Percentiles rank a stretch among this genome's conserved stretches.
Conservation (phyloP, 371 early-diverging fungal species). For the Apophysomyces elegans region DNA sequence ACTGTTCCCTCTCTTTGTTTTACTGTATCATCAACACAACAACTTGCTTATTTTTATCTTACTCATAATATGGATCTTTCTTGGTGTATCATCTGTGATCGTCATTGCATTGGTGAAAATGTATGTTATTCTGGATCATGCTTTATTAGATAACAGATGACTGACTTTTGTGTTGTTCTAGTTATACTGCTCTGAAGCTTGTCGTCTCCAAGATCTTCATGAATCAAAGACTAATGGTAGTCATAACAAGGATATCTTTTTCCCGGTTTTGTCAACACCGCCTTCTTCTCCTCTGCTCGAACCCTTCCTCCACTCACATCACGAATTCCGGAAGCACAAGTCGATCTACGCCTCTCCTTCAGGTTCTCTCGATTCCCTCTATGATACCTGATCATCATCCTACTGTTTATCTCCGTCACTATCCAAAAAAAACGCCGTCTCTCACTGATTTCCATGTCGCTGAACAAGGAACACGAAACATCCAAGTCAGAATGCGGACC, state of each 20-base stretch:
- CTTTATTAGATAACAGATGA: not conserved
- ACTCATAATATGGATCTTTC: constrained; percentile 31
- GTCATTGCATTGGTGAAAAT: constrained; percentile 34
- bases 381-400: not conserved
- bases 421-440: not conserved
- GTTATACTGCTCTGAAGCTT: constrained; percentile 30
- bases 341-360: constrained; percentile 16
- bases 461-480: not conserved
- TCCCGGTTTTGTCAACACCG: constrained; percentile 13
- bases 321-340: constrained; percentile 11
- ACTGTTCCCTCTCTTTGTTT: no score
- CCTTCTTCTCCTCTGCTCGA: constrained; percentile 21
- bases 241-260: not conserved
- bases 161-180: constrained; percentile 14
- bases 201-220: constrained; percentile 20
- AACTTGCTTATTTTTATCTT: not conserved
- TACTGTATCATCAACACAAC: no score
- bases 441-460: not conserved
- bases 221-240: not conserved
- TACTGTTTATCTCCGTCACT: not conserved
- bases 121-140: constrained; percentile 19
- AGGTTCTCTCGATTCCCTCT: constrained; percentile 11
- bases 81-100: constrained; percentile 39
- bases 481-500: no score
- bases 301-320: constrained; percentile 12